Percentiles rank a stretch among this genome's conserved stretches.
Conservation (phyloP, 768 basidiomycete species). For the Melanogaster broomeanus region DNA sequence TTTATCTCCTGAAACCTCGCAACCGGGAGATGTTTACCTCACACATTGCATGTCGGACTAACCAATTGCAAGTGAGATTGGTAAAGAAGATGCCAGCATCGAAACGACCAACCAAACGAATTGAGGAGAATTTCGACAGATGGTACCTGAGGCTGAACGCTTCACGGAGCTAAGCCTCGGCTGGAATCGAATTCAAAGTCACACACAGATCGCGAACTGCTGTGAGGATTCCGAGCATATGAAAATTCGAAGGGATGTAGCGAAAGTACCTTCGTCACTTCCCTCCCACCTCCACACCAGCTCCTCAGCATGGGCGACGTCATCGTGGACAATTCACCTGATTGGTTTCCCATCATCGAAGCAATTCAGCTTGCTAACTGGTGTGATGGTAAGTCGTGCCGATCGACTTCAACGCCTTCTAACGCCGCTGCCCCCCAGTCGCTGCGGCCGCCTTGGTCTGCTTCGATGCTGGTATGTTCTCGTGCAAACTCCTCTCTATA, state of each 20-base stretch:
- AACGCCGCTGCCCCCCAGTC: background rate
- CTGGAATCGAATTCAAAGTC: too few species aligned
- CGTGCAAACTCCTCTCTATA: too few species aligned
- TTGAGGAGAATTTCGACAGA: too few species aligned
- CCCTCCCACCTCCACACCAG: background rate
- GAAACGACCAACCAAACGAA: too few species aligned
- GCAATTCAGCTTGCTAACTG: conserved; percentile 17
- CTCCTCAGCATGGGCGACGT: conserved; percentile 9
- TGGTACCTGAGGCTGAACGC: too few species aligned
- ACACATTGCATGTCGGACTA: too few species aligned
- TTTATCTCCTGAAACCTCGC: too few species aligned
- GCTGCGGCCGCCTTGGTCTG: conserved; percentile 17
- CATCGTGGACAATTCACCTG: conserved; percentile 8
- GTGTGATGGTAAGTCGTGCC: conserved; percentile 11
- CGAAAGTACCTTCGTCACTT: background rate
- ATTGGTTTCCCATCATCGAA: conserved; percentile 7
- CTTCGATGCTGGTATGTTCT: conserved; percentile 13
- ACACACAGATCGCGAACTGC: too few species aligned
- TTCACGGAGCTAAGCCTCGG: too few species aligned
- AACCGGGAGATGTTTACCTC: too few species aligned
- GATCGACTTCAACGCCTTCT: background rate
- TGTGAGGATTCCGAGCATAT: background rate
- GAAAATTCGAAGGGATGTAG: background rate
- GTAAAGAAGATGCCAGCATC: too few species aligned
- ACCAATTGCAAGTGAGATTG: too few species aligned